Conservation (phyloP, 2,329 filamentous ascomycete species). For the Aureobasidium vineae region DNA sequence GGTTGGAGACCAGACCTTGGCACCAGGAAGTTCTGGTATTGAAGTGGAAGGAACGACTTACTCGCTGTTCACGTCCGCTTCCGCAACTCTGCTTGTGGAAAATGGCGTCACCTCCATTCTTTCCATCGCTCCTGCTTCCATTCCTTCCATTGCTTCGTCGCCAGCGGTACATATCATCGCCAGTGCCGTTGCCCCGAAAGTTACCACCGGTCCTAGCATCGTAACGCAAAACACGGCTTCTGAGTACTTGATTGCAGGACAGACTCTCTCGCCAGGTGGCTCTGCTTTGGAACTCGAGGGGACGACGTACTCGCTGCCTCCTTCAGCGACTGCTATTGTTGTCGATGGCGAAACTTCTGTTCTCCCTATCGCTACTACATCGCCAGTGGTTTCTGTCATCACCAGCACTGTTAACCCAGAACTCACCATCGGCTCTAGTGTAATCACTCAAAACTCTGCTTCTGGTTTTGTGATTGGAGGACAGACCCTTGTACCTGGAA, state of each 20-base stretch:
- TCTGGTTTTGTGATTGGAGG: neutral
- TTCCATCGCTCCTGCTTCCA: no score
- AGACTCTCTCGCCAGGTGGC: slow-evolving; percentile 26
- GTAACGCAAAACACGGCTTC: slow-evolving; percentile 29
- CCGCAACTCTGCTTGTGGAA: neutral
- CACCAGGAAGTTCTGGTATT: slow-evolving; percentile 22
- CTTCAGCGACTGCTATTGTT: slow-evolving; percentile 34
- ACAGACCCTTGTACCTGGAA: slow-evolving; percentile 21
- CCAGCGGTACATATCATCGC: neutral
- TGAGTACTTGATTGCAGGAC: slow-evolving; percentile 24
- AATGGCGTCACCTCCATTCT: neutral
- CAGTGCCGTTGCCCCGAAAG: neutral
- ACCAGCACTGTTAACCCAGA: neutral
- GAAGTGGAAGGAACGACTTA: slow-evolving; percentile 27
- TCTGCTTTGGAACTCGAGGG: slow-evolving; percentile 24
- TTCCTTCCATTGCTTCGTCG: neutral
- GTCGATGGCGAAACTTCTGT: neutral
- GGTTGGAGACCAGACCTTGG: slow-evolving; percentile 26
- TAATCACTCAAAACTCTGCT: neutral
- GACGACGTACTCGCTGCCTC: slow-evolving; percentile 27
- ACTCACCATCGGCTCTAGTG: neutral
- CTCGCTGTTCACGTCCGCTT: slow-evolving; percentile 13
- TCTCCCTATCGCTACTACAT: neutral
- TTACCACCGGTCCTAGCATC: neutral
- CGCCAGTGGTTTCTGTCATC: neutral